These are phyloP conservation scores for Solanum rostratum DNA, from an alignment of 257 asterid genomes.

Conservation along the genomic window DNA sequence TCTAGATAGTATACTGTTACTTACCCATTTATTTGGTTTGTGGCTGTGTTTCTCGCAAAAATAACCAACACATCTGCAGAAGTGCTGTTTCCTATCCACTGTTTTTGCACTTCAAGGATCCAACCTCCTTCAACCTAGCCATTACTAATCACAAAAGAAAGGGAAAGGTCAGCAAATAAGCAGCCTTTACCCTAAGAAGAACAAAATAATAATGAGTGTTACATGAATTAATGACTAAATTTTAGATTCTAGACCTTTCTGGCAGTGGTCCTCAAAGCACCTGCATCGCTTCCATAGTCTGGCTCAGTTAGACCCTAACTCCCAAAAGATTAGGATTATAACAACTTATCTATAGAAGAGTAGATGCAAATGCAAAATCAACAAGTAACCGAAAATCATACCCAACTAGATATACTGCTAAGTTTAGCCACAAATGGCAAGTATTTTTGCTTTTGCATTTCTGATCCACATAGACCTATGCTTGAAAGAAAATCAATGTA, in stretches of 20 bases:
- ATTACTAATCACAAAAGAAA: not conserved
- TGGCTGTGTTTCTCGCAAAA: slow-evolving; percentile 67
- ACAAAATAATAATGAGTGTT: not conserved
- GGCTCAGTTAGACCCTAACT: slow-evolving; percentile 88
- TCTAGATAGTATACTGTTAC: slow-evolving; percentile 10
- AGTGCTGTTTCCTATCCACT: slow-evolving; percentile 98
- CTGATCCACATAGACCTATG: slow-evolving; percentile 83
- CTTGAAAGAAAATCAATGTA: not conserved
- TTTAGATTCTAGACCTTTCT: slow-evolving; percentile 45
- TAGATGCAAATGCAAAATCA: not conserved
- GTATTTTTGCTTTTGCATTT: slow-evolving; percentile 71
- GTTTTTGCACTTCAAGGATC: slow-evolving; percentile 91
- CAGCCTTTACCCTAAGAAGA: not conserved
- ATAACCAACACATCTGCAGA: slow-evolving; percentile 82
- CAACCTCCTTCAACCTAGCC: slow-evolving; percentile 96
- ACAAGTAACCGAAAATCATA: slow-evolving; percentile 17
- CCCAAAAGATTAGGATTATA: slow-evolving; percentile 9
- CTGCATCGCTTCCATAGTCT: slow-evolving; percentile 97
- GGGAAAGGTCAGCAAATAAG: not conserved
- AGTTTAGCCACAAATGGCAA: slow-evolving; percentile 82
- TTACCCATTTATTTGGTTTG: slow-evolving; percentile 93
- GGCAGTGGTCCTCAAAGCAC: slow-evolving; percentile 78
- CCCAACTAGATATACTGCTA: slow-evolving; percentile 81
- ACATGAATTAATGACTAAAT: not conserved
- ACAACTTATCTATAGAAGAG: not conserved